These are phyloP conservation scores for Primulina eburnea DNA, from an alignment of 257 asterid genomes.

Conservation along the genomic window DNA sequence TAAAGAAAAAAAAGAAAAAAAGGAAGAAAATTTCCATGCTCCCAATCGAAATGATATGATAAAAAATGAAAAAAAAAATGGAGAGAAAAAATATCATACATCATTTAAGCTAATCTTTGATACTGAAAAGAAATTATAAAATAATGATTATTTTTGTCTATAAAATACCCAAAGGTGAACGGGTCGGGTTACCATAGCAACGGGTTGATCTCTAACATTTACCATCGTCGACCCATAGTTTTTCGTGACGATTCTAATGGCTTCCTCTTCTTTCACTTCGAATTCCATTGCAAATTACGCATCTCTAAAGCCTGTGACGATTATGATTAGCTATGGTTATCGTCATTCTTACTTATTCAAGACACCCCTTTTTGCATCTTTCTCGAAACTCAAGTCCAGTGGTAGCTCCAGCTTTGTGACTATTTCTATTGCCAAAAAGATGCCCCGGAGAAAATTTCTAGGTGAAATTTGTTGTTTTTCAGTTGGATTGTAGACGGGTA, in stretches of 20 bases:
- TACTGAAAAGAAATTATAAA: no score
- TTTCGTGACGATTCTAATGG: constrained; percentile 20
- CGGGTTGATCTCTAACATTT: not conserved
- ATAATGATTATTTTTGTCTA: no score
- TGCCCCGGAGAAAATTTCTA: constrained; percentile 33
- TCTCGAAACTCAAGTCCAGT: constrained; percentile 38
- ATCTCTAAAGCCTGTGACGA: constrained; percentile 35
- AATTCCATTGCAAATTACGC: constrained; percentile 24
- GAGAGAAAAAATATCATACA: no score
- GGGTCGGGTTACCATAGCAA: not conserved
- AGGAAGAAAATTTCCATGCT: no score
- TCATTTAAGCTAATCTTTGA: no score
- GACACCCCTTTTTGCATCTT: constrained; percentile 29
- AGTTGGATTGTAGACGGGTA: not conserved
- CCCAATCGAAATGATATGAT: no score
- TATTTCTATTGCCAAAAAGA: constrained; percentile 37
- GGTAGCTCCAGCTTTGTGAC: constrained; percentile 36
- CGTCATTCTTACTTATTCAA: constrained; percentile 26
- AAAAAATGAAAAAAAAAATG: no score
- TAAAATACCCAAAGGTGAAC: not conserved
- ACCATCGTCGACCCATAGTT: not conserved
- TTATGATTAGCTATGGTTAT: constrained; percentile 16
- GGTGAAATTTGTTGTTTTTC: constrained; percentile 30
- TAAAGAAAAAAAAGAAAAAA: no score
- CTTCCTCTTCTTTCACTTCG: constrained; percentile 28